Evolutionary conservation across 2,329 filamentous ascomycete species (phyloP), one percentile per base, ranked within the genome.

Genomic region (Annulohypoxylon truncatum): DNA sequence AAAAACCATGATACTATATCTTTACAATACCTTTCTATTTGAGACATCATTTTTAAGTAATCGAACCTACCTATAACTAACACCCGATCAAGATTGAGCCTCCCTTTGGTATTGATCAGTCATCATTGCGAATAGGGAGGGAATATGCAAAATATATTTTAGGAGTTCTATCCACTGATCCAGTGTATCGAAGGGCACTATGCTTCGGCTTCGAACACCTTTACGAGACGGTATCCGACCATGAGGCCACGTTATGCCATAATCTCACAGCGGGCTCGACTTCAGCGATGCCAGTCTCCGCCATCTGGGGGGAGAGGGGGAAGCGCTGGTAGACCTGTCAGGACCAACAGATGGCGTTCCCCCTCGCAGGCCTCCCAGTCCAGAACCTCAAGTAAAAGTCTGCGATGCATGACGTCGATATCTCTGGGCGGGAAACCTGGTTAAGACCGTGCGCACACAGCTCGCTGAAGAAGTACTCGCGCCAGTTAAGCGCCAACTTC

Each of bases 201-300:
- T n/a, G n/a, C n/a, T n/a, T n/a, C n/a, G n/a, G n/a, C n/a, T n/a
- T n/a, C n/a, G n/a, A n/a, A 31, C 29, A 31, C 29, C 8, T 31
- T 10, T 31, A 10, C 8, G 29, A 31, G 4, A 10, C 29, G 29
- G 18, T 83, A 54, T 88, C 85, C 0, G 81, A 80, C 85, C 85
- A 88, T 1, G 84, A 80, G 4, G 71, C 75, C 74, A 85, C 82
- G 3, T 72, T 64, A 68, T 87, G 84, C 85, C 85, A 87, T 15
- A 80, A 77, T 69, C 51, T 2, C 82, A 76, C 31, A 78, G 65
- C 55, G 48, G 56, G 6, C 64, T 69, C 59, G 5, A 69, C n/a
- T 4, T 44, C 38, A 47, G 56, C 29, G 22, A 57, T 55, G 22
- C 22, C 42, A 38, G 51, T 31, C 12, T 35, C 51, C 58, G 63